phyloP scores from a whole-genome alignment of 2,329 filamentous ascomycete genomes.

The Trichoderma polysporum region DNA sequence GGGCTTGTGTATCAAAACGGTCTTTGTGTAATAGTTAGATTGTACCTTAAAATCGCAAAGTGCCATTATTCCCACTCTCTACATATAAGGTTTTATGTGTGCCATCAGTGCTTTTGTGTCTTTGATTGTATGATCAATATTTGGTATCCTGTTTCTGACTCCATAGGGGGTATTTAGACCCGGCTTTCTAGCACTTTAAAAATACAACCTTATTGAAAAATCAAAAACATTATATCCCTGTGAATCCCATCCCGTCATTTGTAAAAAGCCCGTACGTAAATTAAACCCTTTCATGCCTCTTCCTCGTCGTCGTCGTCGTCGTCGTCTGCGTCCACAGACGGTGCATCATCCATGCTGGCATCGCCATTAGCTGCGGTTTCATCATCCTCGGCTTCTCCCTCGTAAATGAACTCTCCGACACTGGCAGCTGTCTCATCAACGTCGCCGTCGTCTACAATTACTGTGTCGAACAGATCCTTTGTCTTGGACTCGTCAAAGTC shows the following conservation, averaged over 20 bases:
- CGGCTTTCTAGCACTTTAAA: neutral
- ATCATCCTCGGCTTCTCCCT: neutral
- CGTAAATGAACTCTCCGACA: constrained; percentile 33
- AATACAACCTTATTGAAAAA: neutral
- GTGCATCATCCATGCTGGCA: constrained; percentile 23
- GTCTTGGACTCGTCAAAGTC: constrained; percentile 31
- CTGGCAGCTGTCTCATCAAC: constrained; percentile 25
- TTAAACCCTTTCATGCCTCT: neutral
- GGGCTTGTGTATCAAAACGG: constrained; percentile 8
- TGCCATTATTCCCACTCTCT: constrained; percentile 25
- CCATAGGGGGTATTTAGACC: neutral
- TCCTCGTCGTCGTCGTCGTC: neutral
- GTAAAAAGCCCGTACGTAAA: neutral
- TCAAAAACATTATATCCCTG: neutral
- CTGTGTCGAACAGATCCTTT: constrained; percentile 31
- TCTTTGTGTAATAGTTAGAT: constrained; percentile 23
- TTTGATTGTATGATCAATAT: neutral
- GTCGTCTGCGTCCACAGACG: constrained; percentile 4
- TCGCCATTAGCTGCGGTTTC: constrained; percentile 19
- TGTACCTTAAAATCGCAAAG: constrained; percentile 24
- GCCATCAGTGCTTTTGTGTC: neutral
- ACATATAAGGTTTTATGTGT: neutral
- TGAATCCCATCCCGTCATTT: neutral
- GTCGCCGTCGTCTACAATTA: constrained; percentile 31
- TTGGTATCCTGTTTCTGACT: neutral